These are phyloP conservation scores for Tetrahymena malaccensis DNA, from an alignment of 73 alveolate species.

Conservation along the genomic window DNA sequence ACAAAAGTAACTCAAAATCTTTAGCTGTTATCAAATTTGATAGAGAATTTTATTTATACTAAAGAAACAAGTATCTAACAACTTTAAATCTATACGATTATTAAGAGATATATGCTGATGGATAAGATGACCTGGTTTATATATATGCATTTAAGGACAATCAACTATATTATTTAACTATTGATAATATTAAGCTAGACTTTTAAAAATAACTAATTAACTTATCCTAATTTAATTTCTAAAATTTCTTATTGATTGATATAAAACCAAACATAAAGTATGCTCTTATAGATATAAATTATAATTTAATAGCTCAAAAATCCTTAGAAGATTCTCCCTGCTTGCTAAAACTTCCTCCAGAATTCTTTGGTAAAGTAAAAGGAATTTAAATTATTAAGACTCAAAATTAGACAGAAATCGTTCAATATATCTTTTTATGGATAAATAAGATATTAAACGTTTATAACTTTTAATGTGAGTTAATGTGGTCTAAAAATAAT, in stretches of 20 bases:
- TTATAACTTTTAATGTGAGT: neutral
- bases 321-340: neutral
- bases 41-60: neutral
- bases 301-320: neutral
- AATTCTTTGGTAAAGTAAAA: neutral
- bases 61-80: neutral
- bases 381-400: neutral
- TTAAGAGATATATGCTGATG: neutral
- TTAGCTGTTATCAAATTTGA: neutral
- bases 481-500: neutral
- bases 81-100: neutral
- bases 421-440: neutral
- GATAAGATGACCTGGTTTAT: neutral
- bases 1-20: neutral
- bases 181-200: neutral
- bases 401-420: neutral
- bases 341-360: neutral
- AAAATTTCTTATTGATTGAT: neutral
- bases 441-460: neutral
- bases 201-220: neutral
- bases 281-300: neutral
- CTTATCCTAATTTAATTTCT: neutral
- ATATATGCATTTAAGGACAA: neutral
- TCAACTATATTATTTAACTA: neutral
- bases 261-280: neutral